Base-by-base conservation (phyloP, 2,329 filamentous ascomycete species). In the Clonostachys rhizophaga region DNA sequence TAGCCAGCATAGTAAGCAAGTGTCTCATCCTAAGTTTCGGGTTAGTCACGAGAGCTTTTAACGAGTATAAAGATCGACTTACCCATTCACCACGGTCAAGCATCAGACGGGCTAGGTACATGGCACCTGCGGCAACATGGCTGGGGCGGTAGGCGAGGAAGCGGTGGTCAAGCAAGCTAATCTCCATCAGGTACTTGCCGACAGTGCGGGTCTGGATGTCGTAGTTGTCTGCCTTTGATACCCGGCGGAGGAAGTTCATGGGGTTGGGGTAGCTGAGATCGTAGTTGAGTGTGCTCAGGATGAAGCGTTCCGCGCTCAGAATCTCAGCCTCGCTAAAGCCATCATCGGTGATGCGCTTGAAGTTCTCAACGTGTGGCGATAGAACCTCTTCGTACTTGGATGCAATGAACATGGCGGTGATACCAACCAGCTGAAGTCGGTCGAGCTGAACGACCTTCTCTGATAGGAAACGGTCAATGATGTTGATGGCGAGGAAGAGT, bases 221-320 rank as follows among this genome's bases (percentile, higher is more conserved):
- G 71, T 99, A 99, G 76, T 95, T 94, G 73, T 99, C 95, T 61
- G 94, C 95, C 78, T 99, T 99, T 52, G 92, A 97, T 69, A 99
- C 96, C 56, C 95, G 89, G 54, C 94, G 89, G 51, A 99, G 83
- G 75, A 99, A 99, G 79, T 99, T 99, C 94, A 99, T 99, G 18
- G 94, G 94, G 71, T 99, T 99, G 48, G 94, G 94, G 64, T 96
- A 99, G 75, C 91, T 96, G 54, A 99, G 83, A 65, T 99, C 92
- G 67, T 96, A 99, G 72, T 96, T 87, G 51, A 99, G 81, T 6
- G 91, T 91, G 55, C 83, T 82, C 45, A 99, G 84, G 55, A 99
- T 86, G 65, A 95, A 96, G 55, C 94, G 88, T 71, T 99, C 94
- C n/a, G 94, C 94, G 62, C 89, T 92, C 37, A 99, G 79, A 56